Percentiles rank a stretch among this genome's conserved stretches.
These are phyloP conservation scores for Pythium phragmiticola DNA, from an alignment of 352 stramenopile species.

Conservation along the genomic window DNA sequence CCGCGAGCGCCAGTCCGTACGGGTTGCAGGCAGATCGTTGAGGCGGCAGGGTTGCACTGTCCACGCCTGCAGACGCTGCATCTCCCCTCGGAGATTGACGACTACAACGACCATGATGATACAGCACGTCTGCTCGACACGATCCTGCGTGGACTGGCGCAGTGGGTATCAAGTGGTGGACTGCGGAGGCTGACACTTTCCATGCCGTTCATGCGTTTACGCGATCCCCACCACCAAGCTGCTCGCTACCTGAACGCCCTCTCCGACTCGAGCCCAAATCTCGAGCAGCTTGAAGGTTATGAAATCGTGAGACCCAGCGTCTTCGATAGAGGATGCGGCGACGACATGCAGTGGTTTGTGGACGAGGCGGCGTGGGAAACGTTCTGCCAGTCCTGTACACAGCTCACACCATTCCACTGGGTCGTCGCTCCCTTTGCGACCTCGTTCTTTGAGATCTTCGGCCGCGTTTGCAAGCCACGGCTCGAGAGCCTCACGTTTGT, in stretches of 20 bases:
- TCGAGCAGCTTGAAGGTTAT: background rate
- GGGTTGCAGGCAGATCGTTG: background rate
- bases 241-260: no score
- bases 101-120: background rate
- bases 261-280: background rate
- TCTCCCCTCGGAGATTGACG: background rate
- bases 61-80: background rate
- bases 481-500: constrained; percentile 15
- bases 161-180: no score
- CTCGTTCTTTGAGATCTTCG: constrained; percentile 26
- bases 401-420: constrained; percentile 19
- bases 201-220: no score
- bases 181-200: no score
- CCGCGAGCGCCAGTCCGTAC: background rate
- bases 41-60: background rate
- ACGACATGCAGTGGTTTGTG: constrained; percentile 12
- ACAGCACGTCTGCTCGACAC: background rate
- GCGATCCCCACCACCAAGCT: no score
- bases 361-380: constrained; percentile 8
- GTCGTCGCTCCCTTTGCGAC: constrained; percentile 17
- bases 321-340: background rate
- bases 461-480: constrained; percentile 16
- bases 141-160: background rate
- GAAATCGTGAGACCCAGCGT: no score
- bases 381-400: constrained; percentile 3